phyloP scores from a whole-genome alignment of 257 asterid genomes.

The Haberlea rhodopensis region DNA sequence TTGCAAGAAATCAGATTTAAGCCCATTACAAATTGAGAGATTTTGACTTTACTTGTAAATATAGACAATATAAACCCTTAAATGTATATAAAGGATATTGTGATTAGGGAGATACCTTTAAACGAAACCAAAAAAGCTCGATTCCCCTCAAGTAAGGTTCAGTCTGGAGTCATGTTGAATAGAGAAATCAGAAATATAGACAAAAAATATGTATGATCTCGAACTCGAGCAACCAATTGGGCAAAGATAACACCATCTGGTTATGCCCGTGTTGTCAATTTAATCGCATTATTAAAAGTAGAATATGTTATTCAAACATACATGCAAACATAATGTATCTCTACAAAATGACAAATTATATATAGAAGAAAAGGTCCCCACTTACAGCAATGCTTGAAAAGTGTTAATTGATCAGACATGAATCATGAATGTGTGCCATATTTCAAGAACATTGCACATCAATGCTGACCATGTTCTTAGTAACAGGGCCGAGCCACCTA shows the following conservation, averaged over 20 bases:
- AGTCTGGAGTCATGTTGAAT: too few species aligned
- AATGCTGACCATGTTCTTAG: too few species aligned
- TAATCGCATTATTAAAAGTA: not conserved
- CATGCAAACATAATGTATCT: not conserved
- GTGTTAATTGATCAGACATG: not conserved
- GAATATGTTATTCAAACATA: not conserved
- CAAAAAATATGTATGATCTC: too few species aligned
- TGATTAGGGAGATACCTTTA: too few species aligned
- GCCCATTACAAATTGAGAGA: not conserved
- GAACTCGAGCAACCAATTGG: too few species aligned
- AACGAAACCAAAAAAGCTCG: not conserved
- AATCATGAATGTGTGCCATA: not conserved
- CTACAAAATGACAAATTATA: not conserved
- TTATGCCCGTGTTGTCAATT: too few species aligned
- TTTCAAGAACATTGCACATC: not conserved
- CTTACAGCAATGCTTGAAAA: slow-evolving; percentile 9
- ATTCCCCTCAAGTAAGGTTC: too few species aligned
- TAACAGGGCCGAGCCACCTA: too few species aligned
- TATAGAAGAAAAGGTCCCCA: slow-evolving; percentile 18
- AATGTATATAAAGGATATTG: too few species aligned
- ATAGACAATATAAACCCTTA: too few species aligned
- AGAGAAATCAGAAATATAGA: too few species aligned
- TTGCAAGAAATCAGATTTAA: slow-evolving; percentile 5
- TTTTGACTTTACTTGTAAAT: not conserved
- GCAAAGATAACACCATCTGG: not conserved